Base-by-base conservation (phyloP, 202 grass and related monocot genomes). In the Schoenoplectus triqueter region DNA sequence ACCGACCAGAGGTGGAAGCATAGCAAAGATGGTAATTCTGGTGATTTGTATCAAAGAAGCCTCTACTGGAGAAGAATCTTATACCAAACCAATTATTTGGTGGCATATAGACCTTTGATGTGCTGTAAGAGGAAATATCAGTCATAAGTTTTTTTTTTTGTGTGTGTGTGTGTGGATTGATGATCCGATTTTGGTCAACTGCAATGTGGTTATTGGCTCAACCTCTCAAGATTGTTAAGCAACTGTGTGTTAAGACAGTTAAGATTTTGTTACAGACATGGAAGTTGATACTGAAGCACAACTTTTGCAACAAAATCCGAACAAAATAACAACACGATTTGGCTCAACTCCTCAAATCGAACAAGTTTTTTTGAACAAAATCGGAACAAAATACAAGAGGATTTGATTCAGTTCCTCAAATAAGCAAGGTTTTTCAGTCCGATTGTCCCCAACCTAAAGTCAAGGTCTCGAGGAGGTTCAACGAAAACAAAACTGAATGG, bases 61-160 rank as follows among this genome's bases (percentile, higher is more conserved):
- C 4, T 66, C 88, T 86, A 71, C 78, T 82, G 79, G 89, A 90
- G 79, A 91, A 2, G 1, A 90, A 93, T 80, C 70, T 90, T 69
- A 91, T 83, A 6, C 84, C 86, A 47, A 88, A 89, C 44, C 82
- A 55, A 84, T 91, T 91, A 46, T 91, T 78, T 10, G 55, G 14
- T 74, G 89, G 74, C 6, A 76, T 83, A 65, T 88, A 89, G 55
- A 91, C 68, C 81, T 86, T 91, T 0, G 93, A 93, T 69, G 89
- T 96, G 87, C 93, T 96, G 86, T 55, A 85, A 70, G 89, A 67
- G 8, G 41, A 74, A 87, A 82, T 49, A 15, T 75, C 49, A 65
- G 21, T 46, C 15, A n/a, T 18, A 18, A 31, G 31, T 31, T 31
- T 45, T 17, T 60, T 62, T 42, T 7, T 79, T 11, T 79, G n/a